Conservation (phyloP, 208 protist species). For the Leishmania braziliensis region DNA sequence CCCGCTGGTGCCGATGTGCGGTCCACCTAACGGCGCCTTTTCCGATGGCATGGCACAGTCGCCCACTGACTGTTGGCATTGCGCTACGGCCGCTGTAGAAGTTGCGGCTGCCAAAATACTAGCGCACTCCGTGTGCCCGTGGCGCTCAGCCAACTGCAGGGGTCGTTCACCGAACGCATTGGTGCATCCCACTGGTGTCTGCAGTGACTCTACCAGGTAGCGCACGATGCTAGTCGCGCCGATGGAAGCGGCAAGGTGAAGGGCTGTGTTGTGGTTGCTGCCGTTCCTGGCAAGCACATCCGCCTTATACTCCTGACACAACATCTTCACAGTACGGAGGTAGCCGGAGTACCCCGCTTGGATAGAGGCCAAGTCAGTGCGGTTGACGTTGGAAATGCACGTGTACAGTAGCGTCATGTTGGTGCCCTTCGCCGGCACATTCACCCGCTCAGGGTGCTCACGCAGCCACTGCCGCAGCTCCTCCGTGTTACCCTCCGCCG, state of each 20-base stretch:
- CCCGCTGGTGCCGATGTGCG: neutral
- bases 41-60: neutral
- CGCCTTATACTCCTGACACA: slow-evolving; percentile 69
- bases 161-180: slow-evolving; percentile 47
- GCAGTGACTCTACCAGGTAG: slow-evolving; percentile 37
- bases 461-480: slow-evolving; percentile 60
- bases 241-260: slow-evolving; percentile 47
- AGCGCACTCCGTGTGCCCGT: slow-evolving; percentile 13
- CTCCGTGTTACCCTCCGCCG: slow-evolving; percentile 42
- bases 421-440: slow-evolving; percentile 37
- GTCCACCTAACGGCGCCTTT: neutral
- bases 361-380: slow-evolving; percentile 25
- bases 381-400: slow-evolving; percentile 31
- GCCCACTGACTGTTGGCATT: neutral
- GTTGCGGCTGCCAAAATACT: slow-evolving; percentile 10
- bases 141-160: slow-evolving; percentile 32
- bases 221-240: slow-evolving; percentile 37
- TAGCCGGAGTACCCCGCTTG: slow-evolving; percentile 27
- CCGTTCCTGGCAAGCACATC: slow-evolving; percentile 54
- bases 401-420: slow-evolving; percentile 59
- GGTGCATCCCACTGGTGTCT: slow-evolving; percentile 18
- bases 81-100: neutral
- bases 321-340: slow-evolving; percentile 44
- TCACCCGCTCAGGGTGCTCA: slow-evolving; percentile 44
- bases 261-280: slow-evolving; percentile 44